A percentile compares a stretch with the other conserved stretches of the same genome.
Conservation (phyloP, 2,329 filamentous ascomycete genomes). For the Hypoxylon sp. region DNA sequence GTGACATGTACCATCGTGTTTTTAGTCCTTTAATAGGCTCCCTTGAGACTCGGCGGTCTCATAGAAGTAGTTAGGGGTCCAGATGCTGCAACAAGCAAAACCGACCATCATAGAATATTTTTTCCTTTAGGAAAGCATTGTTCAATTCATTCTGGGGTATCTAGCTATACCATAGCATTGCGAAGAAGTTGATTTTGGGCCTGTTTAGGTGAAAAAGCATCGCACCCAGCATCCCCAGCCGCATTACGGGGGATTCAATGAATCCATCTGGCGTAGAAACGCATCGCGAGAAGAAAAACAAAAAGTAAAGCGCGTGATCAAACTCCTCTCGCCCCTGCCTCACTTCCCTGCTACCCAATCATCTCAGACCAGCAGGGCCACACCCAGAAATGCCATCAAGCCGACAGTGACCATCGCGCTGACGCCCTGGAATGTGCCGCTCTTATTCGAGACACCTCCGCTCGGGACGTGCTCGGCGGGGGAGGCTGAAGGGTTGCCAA, state of each 20-base stretch:
- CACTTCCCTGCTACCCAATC: neutral
- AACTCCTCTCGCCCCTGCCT: neutral
- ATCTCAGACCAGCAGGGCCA: conserved; percentile 33
- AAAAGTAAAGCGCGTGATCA: too few species aligned
- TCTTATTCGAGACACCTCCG: conserved; percentile 33
- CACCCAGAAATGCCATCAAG: conserved; percentile 34
- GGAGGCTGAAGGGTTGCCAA: conserved; percentile 30
- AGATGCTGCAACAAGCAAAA: too few species aligned
- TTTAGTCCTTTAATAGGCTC: too few species aligned
- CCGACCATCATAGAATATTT: neutral
- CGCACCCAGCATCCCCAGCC: neutral
- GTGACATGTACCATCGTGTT: too few species aligned
- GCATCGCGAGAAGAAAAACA: conserved; percentile 6
- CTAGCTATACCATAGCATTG: conserved; percentile 19
- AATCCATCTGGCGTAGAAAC: conserved; percentile 1
- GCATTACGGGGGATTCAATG: neutral
- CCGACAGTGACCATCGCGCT: conserved; percentile 28
- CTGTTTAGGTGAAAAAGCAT: neutral
- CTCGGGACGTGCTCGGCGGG: conserved; percentile 28
- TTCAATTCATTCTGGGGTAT: conserved; percentile 25
- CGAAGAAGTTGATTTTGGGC: conserved; percentile 4
- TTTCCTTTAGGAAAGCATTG: neutral
- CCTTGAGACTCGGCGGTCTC: neutral
- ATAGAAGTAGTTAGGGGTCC: neutral
- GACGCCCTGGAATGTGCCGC: conserved; percentile 22